Evolutionary conservation across 208 protist species (phyloP), one percentile per base, ranked within the genome.

Genomic region (Wallacemonas sp.): DNA sequence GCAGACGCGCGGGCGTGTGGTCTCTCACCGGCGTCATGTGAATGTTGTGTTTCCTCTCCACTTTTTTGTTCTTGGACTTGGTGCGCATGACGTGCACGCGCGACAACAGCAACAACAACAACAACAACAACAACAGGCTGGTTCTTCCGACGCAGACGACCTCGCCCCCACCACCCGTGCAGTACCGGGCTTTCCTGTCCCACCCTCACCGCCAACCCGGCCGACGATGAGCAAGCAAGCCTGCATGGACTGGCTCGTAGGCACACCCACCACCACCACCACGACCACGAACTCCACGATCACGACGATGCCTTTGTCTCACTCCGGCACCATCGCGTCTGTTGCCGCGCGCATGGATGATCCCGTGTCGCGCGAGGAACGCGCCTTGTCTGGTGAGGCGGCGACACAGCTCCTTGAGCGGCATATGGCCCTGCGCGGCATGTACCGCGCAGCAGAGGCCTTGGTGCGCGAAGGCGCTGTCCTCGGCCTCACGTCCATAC

Each of bases 291-390:
- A 54, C 33, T 57, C 28, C 14, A 59, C 57, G 22, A n/a, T 26
- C 31, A 79, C 72, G 22, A 50, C 65, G 7, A 76, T 73, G 65
- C 76, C n/a, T n/a, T n/a, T n/a, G n/a, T n/a, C n/a, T n/a, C n/a
- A n/a, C n/a, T n/a, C n/a, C n/a, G n/a, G n/a, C n/a, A n/a, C n/a
- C n/a, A n/a, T n/a, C n/a, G n/a, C n/a, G n/a, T n/a, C n/a, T n/a
- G n/a, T n/a, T n/a, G n/a, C n/a, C n/a, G n/a, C n/a, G n/a, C n/a
- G n/a, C n/a, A n/a, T n/a, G n/a, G n/a, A n/a, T n/a, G n/a, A n/a
- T n/a, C n/a, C n/a, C n/a, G n/a, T n/a, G n/a, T n/a, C n/a, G 65
- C 11, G 82, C 82, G 67, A 62, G 20, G 50, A 65, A 22, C 11
- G 20, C 8, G 10, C 50, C 18, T 22, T 57, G 18, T 18, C 18